Evolutionary conservation across 1,284 basidiomycete species (phyloP), one percentile per base, ranked within the genome.

Genomic region (Ustilago nuda): DNA sequence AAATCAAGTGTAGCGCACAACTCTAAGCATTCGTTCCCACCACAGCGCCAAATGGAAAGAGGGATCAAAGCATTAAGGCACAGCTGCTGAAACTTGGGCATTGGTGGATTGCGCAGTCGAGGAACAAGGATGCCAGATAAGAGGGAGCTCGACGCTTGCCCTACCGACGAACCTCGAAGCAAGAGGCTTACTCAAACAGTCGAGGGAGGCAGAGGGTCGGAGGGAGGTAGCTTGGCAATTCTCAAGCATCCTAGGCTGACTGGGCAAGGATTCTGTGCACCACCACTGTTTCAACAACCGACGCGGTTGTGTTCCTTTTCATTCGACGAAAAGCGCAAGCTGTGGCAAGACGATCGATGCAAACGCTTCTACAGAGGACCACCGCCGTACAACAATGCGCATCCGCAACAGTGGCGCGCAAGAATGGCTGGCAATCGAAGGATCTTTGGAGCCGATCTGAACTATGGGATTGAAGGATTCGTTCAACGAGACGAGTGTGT

Each of bases 401-500:
- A 62, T 33, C 66, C 68, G 7, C 23, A 55, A 2, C 64, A 56
- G 13, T 27, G 3, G 23, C 23, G 23, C 23, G 23, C 23, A 27
- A 27, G 23, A 3, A 27, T 27, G 23, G 23, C 3, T 3, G 27
- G 36, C 13, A 11, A 41, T 27, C 61, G 67, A 4, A 51, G 61
- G 0, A 51, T 60, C 15, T 71, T 72, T 35, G 76, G 75, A 3
- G 79, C 79, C 8, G 85, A 86, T 51, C 74, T 86, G 23, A 86
- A 85, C 53, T 68, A 77, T 30, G 85, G 87, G 7, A 84, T 84
- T 52, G 84, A 93, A 13, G 87, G 88, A 8, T 94, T 92, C 90
- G 87, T 89, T 12, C 89, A 89, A 75, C 88, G 90, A 52, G 89
- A 90, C 1, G 93, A 93, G 54, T 89, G 89, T 70, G 87, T 83